Percentiles rank a stretch among this genome's conserved stretches.
These are phyloP conservation scores for Pichia kudriavzevii DNA, from an alignment of 1,139 yeast species.

Conservation along the genomic window DNA sequence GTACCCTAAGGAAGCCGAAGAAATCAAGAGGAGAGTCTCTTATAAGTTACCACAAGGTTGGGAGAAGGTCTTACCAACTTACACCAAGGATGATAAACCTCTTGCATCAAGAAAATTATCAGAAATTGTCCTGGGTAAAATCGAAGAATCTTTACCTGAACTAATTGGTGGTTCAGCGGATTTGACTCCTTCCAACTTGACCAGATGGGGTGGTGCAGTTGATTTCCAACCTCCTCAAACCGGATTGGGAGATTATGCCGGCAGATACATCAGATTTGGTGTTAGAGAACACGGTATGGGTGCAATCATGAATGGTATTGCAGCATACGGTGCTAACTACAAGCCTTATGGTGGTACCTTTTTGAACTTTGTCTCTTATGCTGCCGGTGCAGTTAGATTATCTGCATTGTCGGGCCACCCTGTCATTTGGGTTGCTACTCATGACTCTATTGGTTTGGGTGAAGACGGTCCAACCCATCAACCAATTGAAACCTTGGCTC, in stretches of 20 bases:
- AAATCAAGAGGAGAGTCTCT: constrained; percentile 71
- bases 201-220: constrained; percentile 75
- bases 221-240: constrained; percentile 92
- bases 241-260: constrained; percentile 78
- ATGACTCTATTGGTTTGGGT: constrained; percentile 98
- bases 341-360: constrained; percentile 97
- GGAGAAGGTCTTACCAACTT: constrained; percentile 72
- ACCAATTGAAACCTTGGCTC: constrained; percentile 98
- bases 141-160: constrained; percentile 72
- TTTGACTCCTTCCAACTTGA: constrained; percentile 94
- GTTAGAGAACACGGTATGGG: constrained; percentile 99
- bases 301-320: constrained; percentile 96
- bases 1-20: constrained; percentile 77
- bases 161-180: constrained; percentile 98
- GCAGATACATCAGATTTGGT: constrained; percentile 97
- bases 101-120: constrained; percentile 94
- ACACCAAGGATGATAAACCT: constrained; percentile 71
- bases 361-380: constrained; percentile 96
- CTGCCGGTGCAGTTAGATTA: constrained; percentile 95
- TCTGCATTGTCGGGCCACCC: constrained; percentile 93
- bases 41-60: constrained; percentile 82
- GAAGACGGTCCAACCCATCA: constrained; percentile 99
- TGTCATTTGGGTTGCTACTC: constrained; percentile 96
- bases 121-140: constrained; percentile 65
- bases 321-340: constrained; percentile 90